These are phyloP conservation scores for Cucurbita pepo DNA, from an alignment of 306 rosid genomes.

Conservation along the genomic window DNA sequence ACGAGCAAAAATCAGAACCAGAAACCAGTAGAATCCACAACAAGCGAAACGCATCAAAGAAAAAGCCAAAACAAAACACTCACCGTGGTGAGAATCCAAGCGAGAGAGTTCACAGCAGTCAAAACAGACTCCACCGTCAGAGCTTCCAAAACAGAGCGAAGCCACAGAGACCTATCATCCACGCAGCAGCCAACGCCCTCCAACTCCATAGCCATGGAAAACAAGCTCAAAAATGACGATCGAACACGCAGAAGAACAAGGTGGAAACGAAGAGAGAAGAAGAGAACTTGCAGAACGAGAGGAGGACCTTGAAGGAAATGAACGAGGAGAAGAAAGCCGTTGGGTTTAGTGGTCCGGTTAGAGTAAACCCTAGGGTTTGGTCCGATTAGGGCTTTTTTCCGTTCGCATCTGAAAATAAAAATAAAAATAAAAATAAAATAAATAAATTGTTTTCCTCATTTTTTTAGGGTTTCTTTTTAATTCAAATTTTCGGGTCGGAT, in stretches of 20 bases:
- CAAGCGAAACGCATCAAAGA: neutral
- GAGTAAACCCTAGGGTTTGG: conserved; percentile 28
- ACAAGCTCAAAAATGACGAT: conserved; percentile 6
- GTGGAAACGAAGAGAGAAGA: neutral
- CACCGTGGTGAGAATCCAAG: conserved; percentile 37
- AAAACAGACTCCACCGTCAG: conserved; percentile 25
- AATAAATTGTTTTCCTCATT: neutral
- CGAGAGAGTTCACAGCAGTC: conserved; percentile 31
- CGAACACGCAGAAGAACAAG: neutral
- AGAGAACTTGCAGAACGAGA: conserved; percentile 2
- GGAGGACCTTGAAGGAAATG: neutral
- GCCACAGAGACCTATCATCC: conserved; percentile 15
- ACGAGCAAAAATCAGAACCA: neutral
- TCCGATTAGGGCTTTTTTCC: conserved; percentile 44
- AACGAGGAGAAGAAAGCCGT: neutral
- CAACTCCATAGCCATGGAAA: conserved; percentile 31
- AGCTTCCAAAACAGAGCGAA: conserved; percentile 26
- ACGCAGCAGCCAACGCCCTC: conserved; percentile 5
- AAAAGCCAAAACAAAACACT: neutral
- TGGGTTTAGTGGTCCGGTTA: conserved; percentile 22
- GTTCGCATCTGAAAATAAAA: neutral
- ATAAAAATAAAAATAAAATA: neutral
- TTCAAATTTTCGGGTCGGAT: neutral
- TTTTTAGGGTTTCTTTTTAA: neutral
- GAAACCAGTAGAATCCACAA: neutral